Percentiles rank a stretch among this genome's conserved stretches.
Conservation (phyloP, 208 protist genomes). For the Porcisia deanei region DNA sequence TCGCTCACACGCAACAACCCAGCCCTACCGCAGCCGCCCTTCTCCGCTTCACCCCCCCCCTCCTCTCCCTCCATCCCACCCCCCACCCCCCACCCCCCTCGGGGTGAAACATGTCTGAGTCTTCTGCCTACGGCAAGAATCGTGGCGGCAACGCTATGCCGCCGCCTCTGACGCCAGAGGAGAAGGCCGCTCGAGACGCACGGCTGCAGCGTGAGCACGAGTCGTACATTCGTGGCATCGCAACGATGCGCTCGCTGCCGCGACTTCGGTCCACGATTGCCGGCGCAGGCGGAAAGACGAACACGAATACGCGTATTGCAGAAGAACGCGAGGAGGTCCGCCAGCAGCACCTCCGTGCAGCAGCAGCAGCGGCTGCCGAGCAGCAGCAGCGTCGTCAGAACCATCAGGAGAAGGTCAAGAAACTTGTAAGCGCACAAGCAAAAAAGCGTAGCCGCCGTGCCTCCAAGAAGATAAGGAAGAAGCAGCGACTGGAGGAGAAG, state of each 20-base stretch:
- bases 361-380: slow-evolving; percentile 34
- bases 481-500: slow-evolving; percentile 17
- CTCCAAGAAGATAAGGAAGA: slow-evolving; percentile 35
- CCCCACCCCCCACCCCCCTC: too few relatives aligned
- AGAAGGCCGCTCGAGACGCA: slow-evolving; percentile 53
- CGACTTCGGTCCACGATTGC: slow-evolving; percentile 83
- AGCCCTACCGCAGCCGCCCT: not conserved
- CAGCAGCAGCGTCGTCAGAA: slow-evolving; percentile 35
- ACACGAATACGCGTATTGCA: slow-evolving; percentile 58
- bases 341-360: slow-evolving; percentile 42
- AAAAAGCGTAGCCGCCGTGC: slow-evolving; percentile 58
- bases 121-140: not conserved
- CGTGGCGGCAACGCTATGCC: slow-evolving; percentile 11
- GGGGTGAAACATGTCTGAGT: not conserved
- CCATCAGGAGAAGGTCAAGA: slow-evolving; percentile 49
- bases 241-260: slow-evolving; percentile 71
- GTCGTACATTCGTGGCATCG: slow-evolving; percentile 63
- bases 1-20: too few relatives aligned
- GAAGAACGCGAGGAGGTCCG: slow-evolving; percentile 68
- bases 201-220: slow-evolving; percentile 77
- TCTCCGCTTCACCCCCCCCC: not conserved
- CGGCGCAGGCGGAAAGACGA: slow-evolving; percentile 81
- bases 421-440: slow-evolving; percentile 39
- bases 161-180: slow-evolving; percentile 55
- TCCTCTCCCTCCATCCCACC: not conserved